Base-by-base conservation (phyloP, 164 flowering plant species). In the Liquidambar formosana region DNA sequence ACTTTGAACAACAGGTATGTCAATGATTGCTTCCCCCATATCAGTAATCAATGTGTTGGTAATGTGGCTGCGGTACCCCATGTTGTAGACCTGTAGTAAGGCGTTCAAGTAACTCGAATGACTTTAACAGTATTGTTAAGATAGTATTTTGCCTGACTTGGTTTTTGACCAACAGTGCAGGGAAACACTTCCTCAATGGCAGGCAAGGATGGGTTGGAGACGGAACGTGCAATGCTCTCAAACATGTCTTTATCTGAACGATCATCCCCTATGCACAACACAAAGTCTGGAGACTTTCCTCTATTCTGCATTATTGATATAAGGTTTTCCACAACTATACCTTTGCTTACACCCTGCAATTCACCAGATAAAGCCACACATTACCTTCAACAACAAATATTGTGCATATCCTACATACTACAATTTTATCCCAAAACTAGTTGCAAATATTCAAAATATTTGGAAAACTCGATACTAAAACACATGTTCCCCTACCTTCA, bases 231-330 rank as follows among this genome's bases (percentile, higher is more conserved):
- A 28, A 82, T 75, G 47, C 63, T 75, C 73, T 79, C 83, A 12
- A 82, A 82, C 85, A 82, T 82, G 57, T 79, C 82, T 54, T 81
- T 82, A 68, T 81, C 85, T 0, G 85, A 81, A 0, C 79, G 72
- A 47, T 81, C 85, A 61, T 82, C 85, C 8, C 85, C 85, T 3
- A 82, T 73, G 71, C 85, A 82, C 41, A 82, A 45, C 46, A 82
- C 66, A 52, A 82, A 79, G 63, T 82, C 83, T 27, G 79, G 79
- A 5, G 66, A 14, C 65, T 67, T 77, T 3, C 79, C 82, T 10
- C 25, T 67, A 0, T 19, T 61, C 25, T 16, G 25, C 85, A 82
- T 77, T 1, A 72, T 68, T 57, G 75, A 60, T 28, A 82, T 68
- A 8, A 82, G 67, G 10, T 68, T 74, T 45, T 82, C 71, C 52